Evolutionary conservation across 441 rosid species (phyloP).

Genomic region (Pelargonium myrrhifolium): DNA sequence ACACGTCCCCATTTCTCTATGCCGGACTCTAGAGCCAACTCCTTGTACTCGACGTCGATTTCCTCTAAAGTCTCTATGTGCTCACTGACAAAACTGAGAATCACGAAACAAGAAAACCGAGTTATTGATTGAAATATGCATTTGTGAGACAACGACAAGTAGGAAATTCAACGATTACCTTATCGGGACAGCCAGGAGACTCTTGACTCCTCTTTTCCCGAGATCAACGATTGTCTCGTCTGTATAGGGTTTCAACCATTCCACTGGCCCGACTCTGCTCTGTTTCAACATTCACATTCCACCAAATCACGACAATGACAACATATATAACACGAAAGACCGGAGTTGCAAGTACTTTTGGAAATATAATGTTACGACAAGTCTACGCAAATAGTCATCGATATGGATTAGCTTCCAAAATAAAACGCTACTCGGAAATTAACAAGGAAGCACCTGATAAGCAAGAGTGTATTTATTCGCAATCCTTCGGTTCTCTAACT

Average conservation of each 20-base stretch:
- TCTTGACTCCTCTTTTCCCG: slow-evolving; percentile 75
- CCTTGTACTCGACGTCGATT: slow-evolving; percentile 27
- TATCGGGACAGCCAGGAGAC: slow-evolving; percentile 85
- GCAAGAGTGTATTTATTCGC: slow-evolving; percentile 81
- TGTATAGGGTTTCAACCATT: slow-evolving; percentile 94
- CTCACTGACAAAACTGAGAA: slow-evolving; percentile 65
- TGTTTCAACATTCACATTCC: slow-evolving; percentile 36
- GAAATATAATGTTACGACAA: too few relatives aligned
- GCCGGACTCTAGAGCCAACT: slow-evolving; percentile 25
- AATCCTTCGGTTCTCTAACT: slow-evolving; percentile 72
- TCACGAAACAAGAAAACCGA: slow-evolving; percentile 4
- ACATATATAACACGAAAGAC: not conserved
- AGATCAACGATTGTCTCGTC: slow-evolving; percentile 89
- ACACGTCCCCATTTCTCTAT: slow-evolving; percentile 48
- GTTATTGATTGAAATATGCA: slow-evolving; percentile 14
- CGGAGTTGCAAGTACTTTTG: not conserved
- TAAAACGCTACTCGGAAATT: slow-evolving; percentile 3
- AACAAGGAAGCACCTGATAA: slow-evolving; percentile 62
- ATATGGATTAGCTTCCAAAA: not conserved
- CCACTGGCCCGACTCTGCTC: slow-evolving; percentile 99
- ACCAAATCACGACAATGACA: not conserved
- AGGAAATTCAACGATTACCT: slow-evolving; percentile 38
- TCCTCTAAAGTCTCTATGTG: slow-evolving; percentile 29
- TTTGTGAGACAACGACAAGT: not conserved
- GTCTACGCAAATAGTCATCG: too few relatives aligned